Conservation (phyloP, 148 eudicot genomes). For the Mesembryanthemum crystallinum region DNA sequence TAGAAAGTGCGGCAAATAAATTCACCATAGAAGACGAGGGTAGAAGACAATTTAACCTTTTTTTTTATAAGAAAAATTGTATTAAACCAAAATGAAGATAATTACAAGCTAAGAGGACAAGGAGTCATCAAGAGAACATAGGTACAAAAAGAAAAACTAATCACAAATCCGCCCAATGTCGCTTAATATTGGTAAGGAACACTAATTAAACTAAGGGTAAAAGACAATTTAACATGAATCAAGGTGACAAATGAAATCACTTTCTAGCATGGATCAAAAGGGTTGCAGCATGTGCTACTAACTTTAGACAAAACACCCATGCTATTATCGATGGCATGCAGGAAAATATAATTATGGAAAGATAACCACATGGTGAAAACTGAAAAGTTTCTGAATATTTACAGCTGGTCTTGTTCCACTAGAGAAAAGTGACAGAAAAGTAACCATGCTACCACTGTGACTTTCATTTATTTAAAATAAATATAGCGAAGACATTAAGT, state of each 20-base stretch:
- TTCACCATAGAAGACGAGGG: too few relatives aligned
- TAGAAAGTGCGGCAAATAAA: too few relatives aligned
- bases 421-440: neutral
- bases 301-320: neutral
- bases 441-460: neutral
- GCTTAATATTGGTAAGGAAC: too few relatives aligned
- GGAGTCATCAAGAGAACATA: too few relatives aligned
- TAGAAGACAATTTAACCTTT: neutral
- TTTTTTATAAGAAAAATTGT: too few relatives aligned
- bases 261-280: neutral
- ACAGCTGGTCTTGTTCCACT: neutral
- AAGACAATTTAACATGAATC: neutral
- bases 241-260: neutral
- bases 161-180: too few relatives aligned
- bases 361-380: neutral
- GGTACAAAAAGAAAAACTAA: too few relatives aligned
- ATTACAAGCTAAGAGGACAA: too few relatives aligned
- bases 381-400: neutral
- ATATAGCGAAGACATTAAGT: neutral
- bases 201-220: too few relatives aligned
- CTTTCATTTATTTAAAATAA: neutral
- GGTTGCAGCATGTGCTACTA: neutral
- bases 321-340: slow-evolving; percentile 3
- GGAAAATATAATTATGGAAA: neutral
- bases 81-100: too few relatives aligned